Base-by-base conservation (phyloP, 2,329 filamentous ascomycete genomes). In the Venturia carpophila region DNA sequence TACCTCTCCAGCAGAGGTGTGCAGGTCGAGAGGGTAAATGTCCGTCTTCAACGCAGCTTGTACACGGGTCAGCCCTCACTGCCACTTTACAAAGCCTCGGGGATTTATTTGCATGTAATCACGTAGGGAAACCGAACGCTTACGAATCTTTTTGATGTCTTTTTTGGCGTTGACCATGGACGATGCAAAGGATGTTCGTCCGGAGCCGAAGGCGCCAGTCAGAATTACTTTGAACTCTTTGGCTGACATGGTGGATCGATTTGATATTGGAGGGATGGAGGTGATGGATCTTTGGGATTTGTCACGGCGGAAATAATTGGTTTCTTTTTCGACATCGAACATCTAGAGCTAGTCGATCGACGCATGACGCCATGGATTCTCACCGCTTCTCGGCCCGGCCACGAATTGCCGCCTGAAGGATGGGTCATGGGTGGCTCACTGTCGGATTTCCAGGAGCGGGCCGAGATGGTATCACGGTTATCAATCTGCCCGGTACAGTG, bases 181-280 rank as follows among this genome's bases (percentile, higher is more conserved):
- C 7, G 60, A 61, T 27, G 60, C 60, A 15, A 61, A 61, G 27
- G 60, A 39, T n/a, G 60, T 42, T 61, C 60, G 37, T 61, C 60
- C 60, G n/a, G 60, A 61, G 15, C 60, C 60, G 42, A 61, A 61
- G 39, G 60, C 37, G 3, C 60, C 60, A 1, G 60, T 39, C 1
- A 61, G 60, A 27, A 61, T 27, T 17, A 61, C 60, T 34, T 61
- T 61, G 60, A 61, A 61, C 11, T 61, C 60, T 41, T 61, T 61
- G 37, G 60, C 37, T 30, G 60, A 42, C 60, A 61, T 61, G 21
- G 37, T 61, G 60, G 39, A 37, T 34, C 37, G 30, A n/a, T 37
- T 34, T 58, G 30, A n/a, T 37, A 58, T 34, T 34, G 30, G 45
- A 47, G 4, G 21, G 30, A n/a, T 58, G 27, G 52, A 58, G 27